phyloP scores from a whole-genome alignment of 495 filamentous ascomycete species.

The Ramalina peruviana region DNA sequence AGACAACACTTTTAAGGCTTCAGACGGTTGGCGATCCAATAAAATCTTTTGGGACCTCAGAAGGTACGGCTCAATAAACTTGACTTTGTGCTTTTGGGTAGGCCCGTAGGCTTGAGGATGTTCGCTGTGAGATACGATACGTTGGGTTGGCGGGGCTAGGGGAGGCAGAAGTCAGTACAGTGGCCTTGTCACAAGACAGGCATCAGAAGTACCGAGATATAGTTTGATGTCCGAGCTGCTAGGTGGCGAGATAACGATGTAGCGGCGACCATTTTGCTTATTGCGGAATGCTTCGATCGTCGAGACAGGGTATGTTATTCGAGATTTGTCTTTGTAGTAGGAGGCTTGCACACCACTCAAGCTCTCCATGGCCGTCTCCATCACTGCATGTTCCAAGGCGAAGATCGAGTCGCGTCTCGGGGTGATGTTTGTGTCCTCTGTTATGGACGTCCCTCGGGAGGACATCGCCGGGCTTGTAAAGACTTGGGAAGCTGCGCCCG shows the following conservation, averaged over 20 bases:
- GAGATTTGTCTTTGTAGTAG: background rate
- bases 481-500: background rate
- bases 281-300: slow-evolving; percentile 7
- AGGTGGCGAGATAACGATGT: slow-evolving; percentile 7
- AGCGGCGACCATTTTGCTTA: slow-evolving; percentile 4
- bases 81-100: slow-evolving; percentile 3
- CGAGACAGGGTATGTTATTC: background rate
- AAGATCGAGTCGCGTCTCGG: background rate
- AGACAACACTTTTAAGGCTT: background rate
- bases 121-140: slow-evolving; percentile 7
- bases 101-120: slow-evolving; percentile 8
- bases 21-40: background rate
- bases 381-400: background rate
- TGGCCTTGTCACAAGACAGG: background rate
- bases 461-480: slow-evolving; percentile 2
- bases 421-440: background rate
- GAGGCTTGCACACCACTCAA: slow-evolving; percentile 1
- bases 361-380: slow-evolving; percentile 1
- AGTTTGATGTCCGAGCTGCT: slow-evolving; percentile 2
- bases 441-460: background rate
- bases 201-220: slow-evolving; percentile 1
- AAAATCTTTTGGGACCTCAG: slow-evolving; percentile 1
- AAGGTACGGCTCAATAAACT: slow-evolving; percentile 1
- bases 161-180: background rate
- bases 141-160: background rate